Base-by-base conservation (phyloP, 352 stramenopile genomes). In the Phytophthora sp. region DNA sequence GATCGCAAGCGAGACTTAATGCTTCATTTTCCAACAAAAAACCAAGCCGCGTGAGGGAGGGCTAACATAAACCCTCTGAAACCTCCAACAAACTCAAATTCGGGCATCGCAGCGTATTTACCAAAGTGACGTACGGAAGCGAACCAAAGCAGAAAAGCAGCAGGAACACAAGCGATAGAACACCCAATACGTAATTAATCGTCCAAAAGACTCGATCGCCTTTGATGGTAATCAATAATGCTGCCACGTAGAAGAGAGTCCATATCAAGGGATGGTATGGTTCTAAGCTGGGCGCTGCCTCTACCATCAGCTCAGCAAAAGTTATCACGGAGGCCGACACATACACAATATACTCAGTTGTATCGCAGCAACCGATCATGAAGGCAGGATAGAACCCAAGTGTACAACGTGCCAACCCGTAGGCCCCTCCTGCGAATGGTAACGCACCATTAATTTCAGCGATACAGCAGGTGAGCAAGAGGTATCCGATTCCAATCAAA, bases 21-120 rank as follows among this genome's bases (percentile, higher is more conserved):
- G 64, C 41, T 39, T 86, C 75, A 15, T 79, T n/a, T 62, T 0
- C 71, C 71, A 8, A 82, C 70, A 39, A 78, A 83, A 13, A 76
- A 74, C 70, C 75, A 76, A 3, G 54, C 52, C 5, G 55, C 66
- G 13, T 68, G 26, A 12, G 72, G 67, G 3, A 79, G 42, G 2
- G 30, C 30, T 17, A 57, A 44, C 48, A 71, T 62, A 48, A 79
- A 76, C 3, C 48, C 69, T 13, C 20, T 5, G n/a, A 71, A 62
- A 5, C 32, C 46, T 4, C 39, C 52, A 12, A 58, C 37, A 11
- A 59, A 66, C 1, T 44, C 23, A 1, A 44, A 8, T 2, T 57
- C 24, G 8, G 43, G 23, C 11, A 30, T 15, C 7, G 26, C 32
- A 12, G 43, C 56, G 12, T 66, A 51, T 23, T 51, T 35, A 0